Evolutionary conservation across 192 early-diverging fungal genomes (phyloP).

Genomic region (Mortierella claussenii): DNA sequence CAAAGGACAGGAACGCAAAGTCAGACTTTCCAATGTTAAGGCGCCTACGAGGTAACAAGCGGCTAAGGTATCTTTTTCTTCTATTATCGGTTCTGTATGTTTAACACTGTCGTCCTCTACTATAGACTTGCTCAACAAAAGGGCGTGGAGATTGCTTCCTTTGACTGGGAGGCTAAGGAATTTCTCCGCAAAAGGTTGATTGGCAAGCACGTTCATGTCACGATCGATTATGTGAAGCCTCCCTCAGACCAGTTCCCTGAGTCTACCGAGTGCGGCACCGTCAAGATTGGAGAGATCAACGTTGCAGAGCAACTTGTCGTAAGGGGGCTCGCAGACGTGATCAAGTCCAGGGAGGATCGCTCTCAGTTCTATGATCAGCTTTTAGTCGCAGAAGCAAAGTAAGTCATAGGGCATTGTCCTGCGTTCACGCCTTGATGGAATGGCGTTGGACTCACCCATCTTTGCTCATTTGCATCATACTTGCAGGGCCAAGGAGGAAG

Average conservation of each 20-base stretch:
- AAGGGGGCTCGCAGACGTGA: conserved; percentile 79
- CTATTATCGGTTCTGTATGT: not conserved
- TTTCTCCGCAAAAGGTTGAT: conserved; percentile 88
- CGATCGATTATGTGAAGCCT: conserved; percentile 91
- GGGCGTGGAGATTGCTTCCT: conserved; percentile 80
- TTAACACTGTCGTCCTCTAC: not conserved
- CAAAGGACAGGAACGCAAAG: conserved; percentile 49
- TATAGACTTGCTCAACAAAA: conserved; percentile 55
- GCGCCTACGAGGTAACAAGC: conserved; percentile 38
- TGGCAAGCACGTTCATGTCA: conserved; percentile 79
- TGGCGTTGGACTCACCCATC: too few relatives aligned
- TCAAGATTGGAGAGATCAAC: conserved; percentile 72
- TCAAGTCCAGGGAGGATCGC: conserved; percentile 90
- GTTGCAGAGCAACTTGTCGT: conserved; percentile 69
- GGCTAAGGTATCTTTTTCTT: conserved; percentile 19
- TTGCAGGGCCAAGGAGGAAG: conserved; percentile 67
- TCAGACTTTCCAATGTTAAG: conserved; percentile 49
- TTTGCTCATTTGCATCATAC: too few relatives aligned
- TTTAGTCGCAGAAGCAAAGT: conserved; percentile 80
- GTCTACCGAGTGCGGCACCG: conserved; percentile 87
- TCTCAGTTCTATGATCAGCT: conserved; percentile 89
- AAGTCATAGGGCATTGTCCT: too few relatives aligned
- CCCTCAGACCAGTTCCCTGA: conserved; percentile 84
- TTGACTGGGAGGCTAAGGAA: conserved; percentile 90
- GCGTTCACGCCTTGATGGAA: too few relatives aligned